phyloP scores from a whole-genome alignment of 1,139 yeast genomes.

The Ogataea hybrid region DNA sequence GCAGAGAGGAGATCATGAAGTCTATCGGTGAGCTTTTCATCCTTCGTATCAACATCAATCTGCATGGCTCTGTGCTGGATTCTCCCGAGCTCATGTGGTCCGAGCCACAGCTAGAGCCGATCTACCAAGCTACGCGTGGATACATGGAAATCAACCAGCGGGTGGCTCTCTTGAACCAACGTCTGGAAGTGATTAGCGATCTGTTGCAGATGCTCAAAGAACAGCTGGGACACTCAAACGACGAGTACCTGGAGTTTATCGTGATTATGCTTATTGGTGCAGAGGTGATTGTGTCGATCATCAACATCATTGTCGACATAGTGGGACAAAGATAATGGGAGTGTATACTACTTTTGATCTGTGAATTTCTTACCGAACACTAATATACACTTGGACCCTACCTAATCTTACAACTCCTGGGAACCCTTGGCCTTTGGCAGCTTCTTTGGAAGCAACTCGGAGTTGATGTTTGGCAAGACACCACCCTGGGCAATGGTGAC shows the following conservation, averaged over 20 bases:
- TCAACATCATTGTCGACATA: constrained; percentile 49
- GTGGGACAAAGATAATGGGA: constrained; percentile 22
- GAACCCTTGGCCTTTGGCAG: constrained; percentile 79
- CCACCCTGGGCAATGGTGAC: constrained; percentile 99
- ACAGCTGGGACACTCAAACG: constrained; percentile 88
- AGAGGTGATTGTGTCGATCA: constrained; percentile 83
- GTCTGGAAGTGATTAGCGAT: constrained; percentile 91
- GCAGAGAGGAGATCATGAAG: constrained; percentile 91
- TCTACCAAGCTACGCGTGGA: constrained; percentile 94
- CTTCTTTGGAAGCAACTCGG: constrained; percentile 94
- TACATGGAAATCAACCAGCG: constrained; percentile 92
- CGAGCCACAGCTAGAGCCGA: constrained; percentile 95
- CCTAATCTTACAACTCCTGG: constrained; percentile 66
- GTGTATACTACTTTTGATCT: not conserved
- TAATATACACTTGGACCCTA: constrained; percentile 22
- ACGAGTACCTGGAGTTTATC: constrained; percentile 88
- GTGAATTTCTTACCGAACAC: constrained; percentile 14
- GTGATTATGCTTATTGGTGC: constrained; percentile 92
- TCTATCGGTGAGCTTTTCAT: constrained; percentile 94
- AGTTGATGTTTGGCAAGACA: constrained; percentile 98
- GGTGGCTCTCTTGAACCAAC: constrained; percentile 81
- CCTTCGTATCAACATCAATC: constrained; percentile 80
- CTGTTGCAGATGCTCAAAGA: constrained; percentile 93
- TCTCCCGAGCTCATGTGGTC: constrained; percentile 99
- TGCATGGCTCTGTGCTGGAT: constrained; percentile 93